Evolutionary conservation across 306 rosid genomes (phyloP), one percentile per base, ranked within the genome.

Genomic region (Albizia julibrissin): DNA sequence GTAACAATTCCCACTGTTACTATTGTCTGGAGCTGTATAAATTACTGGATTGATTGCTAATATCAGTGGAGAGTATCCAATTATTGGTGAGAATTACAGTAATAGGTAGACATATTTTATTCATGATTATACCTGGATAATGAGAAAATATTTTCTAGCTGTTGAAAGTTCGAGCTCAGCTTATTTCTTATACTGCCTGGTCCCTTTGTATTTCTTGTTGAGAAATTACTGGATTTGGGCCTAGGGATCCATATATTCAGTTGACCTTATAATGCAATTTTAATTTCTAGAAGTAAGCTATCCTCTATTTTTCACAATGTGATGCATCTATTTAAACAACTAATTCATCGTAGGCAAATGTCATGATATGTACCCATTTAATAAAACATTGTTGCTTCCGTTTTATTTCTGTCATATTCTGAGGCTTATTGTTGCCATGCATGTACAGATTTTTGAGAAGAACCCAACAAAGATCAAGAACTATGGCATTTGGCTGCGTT

Each of bases 401-500:
- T 18, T 16, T 19, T 18, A 47, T 12, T 3, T 27, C 19, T 6
- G 8, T n/a, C 59, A 33, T 54, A 15, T 74, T 15, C 44, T 74
- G 66, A 18, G 66, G 47, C 61, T 19, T 33, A 31, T n/a, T 29
- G 33, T 6, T 31, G 52, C 16, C 39, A 21, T 56, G 24, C 62
- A 8, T n/a, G 62, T 19, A 78, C 64, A 90, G 94, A 90, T 90
- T 68, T 90, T 87, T 85, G 94, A 90, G 86, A 90, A 90, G 83
- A 88, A 90, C 27, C 94, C 91, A 2, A 88, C 94, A 37, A 87
- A 80, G 67, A 89, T 90, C 58, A 86, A 90, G 78, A 90, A 90
- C 90, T 90, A 87, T 18, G 92, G 94, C 0, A 88, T 90, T 13
- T 90, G 94, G 94, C 68, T 90, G 86, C 77, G 94, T 24, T 90